Base-by-base conservation (phyloP, 148 eudicot genomes). In the Dysphania ambrosioides region DNA sequence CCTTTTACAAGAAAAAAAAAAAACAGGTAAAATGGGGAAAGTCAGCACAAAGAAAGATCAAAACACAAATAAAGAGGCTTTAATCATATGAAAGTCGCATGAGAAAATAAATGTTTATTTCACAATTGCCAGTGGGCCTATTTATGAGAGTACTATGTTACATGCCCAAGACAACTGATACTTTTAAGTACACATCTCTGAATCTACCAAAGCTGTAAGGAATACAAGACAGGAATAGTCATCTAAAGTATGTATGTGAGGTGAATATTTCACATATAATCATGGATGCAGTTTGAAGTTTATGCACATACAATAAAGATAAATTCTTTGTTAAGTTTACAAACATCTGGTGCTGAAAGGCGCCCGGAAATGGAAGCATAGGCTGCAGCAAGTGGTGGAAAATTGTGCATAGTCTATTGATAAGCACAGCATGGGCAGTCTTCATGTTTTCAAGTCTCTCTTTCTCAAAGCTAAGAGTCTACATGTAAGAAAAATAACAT, bases 351-450 rank as follows among this genome's bases (percentile, higher is more conserved):
- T 42, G 61, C 60, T 29, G 58, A 40, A n/a, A 30, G 58, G 56
- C 31, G 23, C n/a, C 23, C 23, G 1, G 19, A 49, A 55, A 16
- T 24, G 26, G 55, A 32, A 67, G 49, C 31, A 57, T 65, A 19
- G 35, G 19, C 65, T 18, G 41, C 73, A 32, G 29, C 32, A 55
- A 66, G 68, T 49, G 71, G 34, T 40, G 66, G 72, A 79, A 79
- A 79, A 79, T 35, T 70, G 82, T 62, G 66, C 56, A 73, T 62
- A 68, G 77, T 31, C 21, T 57, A 24, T 24, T 59, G 24, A 38
- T n/a, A 41, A 18, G 63, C 26, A 55, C 24, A 21, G 63, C 68
- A 41, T 5, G 41, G 63, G 62, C 35, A 32, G 27, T 47, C 74
- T 57, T 76, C 53, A 62, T 9, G 60, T 19, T 36, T 65, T 71